phyloP scores from a whole-genome alignment of 2,329 filamentous ascomycete genomes.

The Ceratocystiopsis sp. region DNA sequence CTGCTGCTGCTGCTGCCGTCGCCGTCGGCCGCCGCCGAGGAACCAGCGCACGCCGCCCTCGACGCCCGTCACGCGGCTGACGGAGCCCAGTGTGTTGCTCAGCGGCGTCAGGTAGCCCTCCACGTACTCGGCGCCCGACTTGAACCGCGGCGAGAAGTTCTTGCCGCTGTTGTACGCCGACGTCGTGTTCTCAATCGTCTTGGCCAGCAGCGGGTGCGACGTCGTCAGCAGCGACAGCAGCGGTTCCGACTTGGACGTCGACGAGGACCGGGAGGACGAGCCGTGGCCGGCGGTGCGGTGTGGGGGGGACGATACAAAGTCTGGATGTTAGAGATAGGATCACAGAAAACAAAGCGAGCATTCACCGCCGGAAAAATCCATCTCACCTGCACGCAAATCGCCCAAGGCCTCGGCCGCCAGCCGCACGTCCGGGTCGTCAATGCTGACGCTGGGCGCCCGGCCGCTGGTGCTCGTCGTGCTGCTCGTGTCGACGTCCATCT shows the following conservation, averaged over 20 bases:
- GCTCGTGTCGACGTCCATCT: constrained; percentile 30
- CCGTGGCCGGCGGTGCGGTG: constrained; percentile 23
- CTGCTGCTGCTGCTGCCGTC: constrained; percentile 19
- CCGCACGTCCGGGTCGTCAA: constrained; percentile 51
- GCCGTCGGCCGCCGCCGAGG: constrained; percentile 40
- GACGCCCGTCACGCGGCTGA: constrained; percentile 72
- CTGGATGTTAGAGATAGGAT: constrained; percentile 20
- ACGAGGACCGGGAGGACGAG: constrained; percentile 17
- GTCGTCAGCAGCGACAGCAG: constrained; percentile 75
- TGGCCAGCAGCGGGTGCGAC: constrained; percentile 71
- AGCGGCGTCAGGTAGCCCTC: constrained; percentile 78
- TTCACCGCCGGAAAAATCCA: background rate
- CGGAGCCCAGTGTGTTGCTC: constrained; percentile 69
- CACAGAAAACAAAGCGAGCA: background rate
- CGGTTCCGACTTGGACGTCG: constrained; percentile 37
- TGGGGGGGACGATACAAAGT: constrained; percentile 49
- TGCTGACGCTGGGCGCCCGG: constrained; percentile 31
- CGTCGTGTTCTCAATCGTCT: constrained; percentile 67
- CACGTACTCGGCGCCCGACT: constrained; percentile 77
- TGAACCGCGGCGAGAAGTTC: constrained; percentile 72
- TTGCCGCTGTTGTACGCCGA: constrained; percentile 79
- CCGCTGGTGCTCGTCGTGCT: constrained; percentile 17
- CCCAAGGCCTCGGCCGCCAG: constrained; percentile 61
- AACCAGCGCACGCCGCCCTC: constrained; percentile 80
- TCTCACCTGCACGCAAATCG: constrained; percentile 53